Evolutionary conservation across 2,329 filamentous ascomycete species (phyloP).

Genomic region (Alternaria sp.): DNA sequence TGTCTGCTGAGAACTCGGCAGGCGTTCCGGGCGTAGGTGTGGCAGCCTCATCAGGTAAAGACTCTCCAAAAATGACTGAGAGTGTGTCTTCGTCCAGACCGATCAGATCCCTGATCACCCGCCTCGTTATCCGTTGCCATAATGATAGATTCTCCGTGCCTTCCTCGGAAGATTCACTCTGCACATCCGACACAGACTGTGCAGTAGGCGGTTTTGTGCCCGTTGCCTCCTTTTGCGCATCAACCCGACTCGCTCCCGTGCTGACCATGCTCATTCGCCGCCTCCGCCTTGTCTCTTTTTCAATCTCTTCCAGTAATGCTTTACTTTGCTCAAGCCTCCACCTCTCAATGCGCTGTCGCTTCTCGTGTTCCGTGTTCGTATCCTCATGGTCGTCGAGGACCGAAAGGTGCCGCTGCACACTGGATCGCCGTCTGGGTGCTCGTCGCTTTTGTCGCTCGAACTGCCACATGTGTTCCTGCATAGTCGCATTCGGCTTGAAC

Average conservation of each 20-base stretch:
- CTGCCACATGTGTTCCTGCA: conserved; percentile 86
- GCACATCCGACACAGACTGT: conserved; percentile 32
- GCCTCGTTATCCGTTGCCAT: conserved; percentile 81
- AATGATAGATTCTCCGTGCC: conserved; percentile 68
- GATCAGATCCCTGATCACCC: conserved; percentile 86
- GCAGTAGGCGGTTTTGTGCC: conserved; percentile 18
- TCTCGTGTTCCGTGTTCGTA: conserved; percentile 70
- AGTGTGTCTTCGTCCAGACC: conserved; percentile 87
- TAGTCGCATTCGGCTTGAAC: conserved; percentile 70
- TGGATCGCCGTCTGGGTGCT: conserved; percentile 60
- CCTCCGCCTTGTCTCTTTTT: conserved; percentile 76
- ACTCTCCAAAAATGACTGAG: conserved; percentile 85
- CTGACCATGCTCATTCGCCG: conserved; percentile 68
- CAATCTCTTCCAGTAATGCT: conserved; percentile 84
- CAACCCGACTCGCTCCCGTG: conserved; percentile 43
- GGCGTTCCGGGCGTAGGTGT: conserved; percentile 28
- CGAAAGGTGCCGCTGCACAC: conserved; percentile 64
- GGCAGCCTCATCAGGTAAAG: conserved; percentile 60
- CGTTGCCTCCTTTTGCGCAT: conserved; percentile 14
- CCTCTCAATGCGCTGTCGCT: conserved; percentile 82
- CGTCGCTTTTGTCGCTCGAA: conserved; percentile 75
- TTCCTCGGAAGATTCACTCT: conserved; percentile 48
- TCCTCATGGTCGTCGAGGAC: conserved; percentile 59
- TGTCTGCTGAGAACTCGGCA: conserved; percentile 23
- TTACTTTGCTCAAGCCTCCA: conserved; percentile 93